Evolutionary conservation across 2,329 filamentous ascomycete genomes (phyloP).

Genomic region (Colletotrichum endophyticum): DNA sequence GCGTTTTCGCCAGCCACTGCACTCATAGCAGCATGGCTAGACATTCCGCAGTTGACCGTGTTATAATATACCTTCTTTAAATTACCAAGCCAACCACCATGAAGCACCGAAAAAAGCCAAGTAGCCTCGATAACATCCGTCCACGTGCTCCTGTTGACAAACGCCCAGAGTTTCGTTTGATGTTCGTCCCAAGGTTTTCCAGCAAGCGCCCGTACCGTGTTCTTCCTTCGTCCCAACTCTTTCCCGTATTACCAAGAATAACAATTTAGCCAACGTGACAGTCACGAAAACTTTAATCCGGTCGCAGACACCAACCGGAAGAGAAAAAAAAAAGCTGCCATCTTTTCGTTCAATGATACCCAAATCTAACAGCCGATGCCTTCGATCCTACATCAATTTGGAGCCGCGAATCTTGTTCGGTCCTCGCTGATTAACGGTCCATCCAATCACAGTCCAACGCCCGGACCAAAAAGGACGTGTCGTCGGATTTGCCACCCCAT

Average conservation of each 20-base stretch:
- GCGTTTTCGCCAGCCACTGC: background rate
- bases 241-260: background rate
- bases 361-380: background rate
- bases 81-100: background rate
- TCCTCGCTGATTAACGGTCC: background rate
- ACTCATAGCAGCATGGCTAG: no score
- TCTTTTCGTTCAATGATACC: background rate
- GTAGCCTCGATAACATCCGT: background rate
- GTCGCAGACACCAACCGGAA: background rate
- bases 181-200: constrained; percentile 7
- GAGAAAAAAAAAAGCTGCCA: background rate
- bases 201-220: background rate
- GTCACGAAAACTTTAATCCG: background rate
- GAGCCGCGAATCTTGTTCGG: background rate
- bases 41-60: no score
- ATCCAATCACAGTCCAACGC: background rate
- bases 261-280: background rate
- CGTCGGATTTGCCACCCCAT: constrained; percentile 4
- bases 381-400: background rate
- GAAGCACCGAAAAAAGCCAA: background rate
- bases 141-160: background rate
- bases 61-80: no score
- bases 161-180: constrained; percentile 1
- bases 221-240: background rate
- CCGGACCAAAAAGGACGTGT: background rate